Conservation (phyloP, 1,139 yeast genomes). For the Geotrichum aggregatum region DNA sequence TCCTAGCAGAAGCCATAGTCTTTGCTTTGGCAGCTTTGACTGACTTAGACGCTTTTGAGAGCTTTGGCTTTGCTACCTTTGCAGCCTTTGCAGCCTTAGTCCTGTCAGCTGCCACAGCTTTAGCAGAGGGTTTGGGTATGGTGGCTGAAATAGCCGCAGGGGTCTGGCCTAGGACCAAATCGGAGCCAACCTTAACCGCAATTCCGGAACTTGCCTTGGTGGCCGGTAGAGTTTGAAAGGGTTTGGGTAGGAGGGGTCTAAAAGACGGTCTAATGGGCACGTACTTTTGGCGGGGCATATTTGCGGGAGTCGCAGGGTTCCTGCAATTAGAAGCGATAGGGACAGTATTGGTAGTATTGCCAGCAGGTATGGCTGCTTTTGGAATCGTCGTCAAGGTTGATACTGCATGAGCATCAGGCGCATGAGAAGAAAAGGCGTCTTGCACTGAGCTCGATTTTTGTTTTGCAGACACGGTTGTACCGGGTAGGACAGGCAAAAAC, state of each 20-base stretch:
- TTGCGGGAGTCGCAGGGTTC: conserved; percentile 18
- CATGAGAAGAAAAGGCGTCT: not conserved
- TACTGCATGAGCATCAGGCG: conserved; percentile 3
- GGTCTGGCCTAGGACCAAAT: conserved; percentile 7
- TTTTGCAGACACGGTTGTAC: conserved; percentile 1
- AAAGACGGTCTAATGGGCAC: conserved; percentile 40
- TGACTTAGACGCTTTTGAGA: conserved; percentile 24
- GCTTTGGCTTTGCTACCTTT: not conserved
- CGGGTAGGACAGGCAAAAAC: not conserved
- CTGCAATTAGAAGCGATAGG: no score
- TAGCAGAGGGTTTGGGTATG: conserved; percentile 1
- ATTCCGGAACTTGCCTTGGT: conserved; percentile 1
- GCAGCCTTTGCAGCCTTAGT: not conserved
- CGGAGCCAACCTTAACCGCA: not conserved
- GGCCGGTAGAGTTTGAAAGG: conserved; percentile 21
- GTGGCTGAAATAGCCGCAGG: not conserved
- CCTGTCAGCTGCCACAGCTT: not conserved
- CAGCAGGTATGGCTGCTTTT: not conserved
- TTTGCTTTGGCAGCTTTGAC: conserved; percentile 12
- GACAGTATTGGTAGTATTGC: not conserved
- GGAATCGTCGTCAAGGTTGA: conserved; percentile 1
- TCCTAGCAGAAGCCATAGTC: conserved; percentile 16
- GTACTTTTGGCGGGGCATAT: conserved; percentile 23
- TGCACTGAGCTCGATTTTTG: not conserved
- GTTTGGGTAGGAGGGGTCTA: conserved; percentile 40